These are phyloP conservation scores for Carex pumila DNA, from an alignment of 176 grass and related monocot genomes.

Conservation along the genomic window DNA sequence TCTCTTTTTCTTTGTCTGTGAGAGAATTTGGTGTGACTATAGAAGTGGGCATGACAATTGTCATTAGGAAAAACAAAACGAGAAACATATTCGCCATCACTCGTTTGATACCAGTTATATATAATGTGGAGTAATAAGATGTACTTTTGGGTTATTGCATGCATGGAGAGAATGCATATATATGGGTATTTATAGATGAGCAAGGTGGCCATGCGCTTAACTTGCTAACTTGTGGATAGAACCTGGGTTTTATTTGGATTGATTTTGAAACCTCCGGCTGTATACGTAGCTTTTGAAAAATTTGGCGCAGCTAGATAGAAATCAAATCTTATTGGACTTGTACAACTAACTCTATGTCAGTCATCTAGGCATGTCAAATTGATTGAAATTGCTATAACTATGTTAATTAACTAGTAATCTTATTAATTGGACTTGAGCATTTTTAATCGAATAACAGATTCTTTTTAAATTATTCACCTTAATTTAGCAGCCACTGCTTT, in stretches of 20 bases:
- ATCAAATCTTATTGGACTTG: not conserved
- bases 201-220: not conserved
- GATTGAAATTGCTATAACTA: not conserved
- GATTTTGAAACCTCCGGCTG: not conserved
- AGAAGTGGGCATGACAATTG: constrained; percentile 4
- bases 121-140: not conserved
- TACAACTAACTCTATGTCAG: not conserved
- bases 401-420: too few species aligned
- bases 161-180: not conserved
- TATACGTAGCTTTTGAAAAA: constrained; percentile 12
- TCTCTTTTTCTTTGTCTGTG: not conserved
- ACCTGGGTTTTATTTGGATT: not conserved
- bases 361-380: not conserved
- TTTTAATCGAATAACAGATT: too few species aligned
- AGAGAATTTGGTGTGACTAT: not conserved
- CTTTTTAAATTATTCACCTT: too few species aligned
- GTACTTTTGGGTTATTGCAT: not conserved
- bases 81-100: not conserved
- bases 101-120: not conserved
- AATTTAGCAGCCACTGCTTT: too few species aligned
- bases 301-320: not conserved
- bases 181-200: not conserved
- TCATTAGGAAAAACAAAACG: not conserved
- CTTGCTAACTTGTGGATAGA: not conserved
- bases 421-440: too few species aligned